Percentiles rank a stretch among this genome's conserved stretches.
These are phyloP conservation scores for Diaporthe nobilis DNA, from an alignment of 2,329 filamentous ascomycete species.

Conservation along the genomic window DNA sequence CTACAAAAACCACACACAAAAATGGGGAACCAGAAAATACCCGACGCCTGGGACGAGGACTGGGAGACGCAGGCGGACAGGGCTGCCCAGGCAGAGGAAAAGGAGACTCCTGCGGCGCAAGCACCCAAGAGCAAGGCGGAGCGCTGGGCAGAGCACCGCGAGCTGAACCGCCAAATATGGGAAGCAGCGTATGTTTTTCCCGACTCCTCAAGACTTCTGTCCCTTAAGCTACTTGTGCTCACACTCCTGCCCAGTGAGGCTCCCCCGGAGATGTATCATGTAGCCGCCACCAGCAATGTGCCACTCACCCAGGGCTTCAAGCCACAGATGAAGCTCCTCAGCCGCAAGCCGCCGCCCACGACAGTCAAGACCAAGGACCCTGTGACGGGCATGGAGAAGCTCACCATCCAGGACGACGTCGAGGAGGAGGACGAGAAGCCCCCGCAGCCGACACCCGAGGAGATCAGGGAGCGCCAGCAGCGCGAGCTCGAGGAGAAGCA, in stretches of 20 bases:
- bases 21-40: constrained; percentile 66
- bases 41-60: constrained; percentile 91
- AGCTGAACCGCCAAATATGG: constrained; percentile 90
- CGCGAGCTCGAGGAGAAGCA: constrained; percentile 90
- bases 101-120: constrained; percentile 53
- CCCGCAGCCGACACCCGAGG: constrained; percentile 75
- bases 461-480: constrained; percentile 83
- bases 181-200: constrained; percentile 79
- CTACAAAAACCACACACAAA: constrained; percentile 45
- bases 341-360: constrained; percentile 80
- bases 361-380: constrained; percentile 71
- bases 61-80: constrained; percentile 86
- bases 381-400: constrained; percentile 61
- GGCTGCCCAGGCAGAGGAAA: constrained; percentile 55
- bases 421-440: constrained; percentile 73
- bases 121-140: constrained; percentile 78
- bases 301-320: constrained; percentile 81
- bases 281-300: constrained; percentile 65
- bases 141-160: constrained; percentile 82
- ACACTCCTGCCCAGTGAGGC: constrained; percentile 71
- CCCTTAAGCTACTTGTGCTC: constrained; percentile 31
- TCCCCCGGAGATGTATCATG: constrained; percentile 80
- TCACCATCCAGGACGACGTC: constrained; percentile 64
- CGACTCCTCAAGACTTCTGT: neutral
- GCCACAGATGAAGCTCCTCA: constrained; percentile 85